Conservation (phyloP, 768 basidiomycete species). For the Suillus americanus region DNA sequence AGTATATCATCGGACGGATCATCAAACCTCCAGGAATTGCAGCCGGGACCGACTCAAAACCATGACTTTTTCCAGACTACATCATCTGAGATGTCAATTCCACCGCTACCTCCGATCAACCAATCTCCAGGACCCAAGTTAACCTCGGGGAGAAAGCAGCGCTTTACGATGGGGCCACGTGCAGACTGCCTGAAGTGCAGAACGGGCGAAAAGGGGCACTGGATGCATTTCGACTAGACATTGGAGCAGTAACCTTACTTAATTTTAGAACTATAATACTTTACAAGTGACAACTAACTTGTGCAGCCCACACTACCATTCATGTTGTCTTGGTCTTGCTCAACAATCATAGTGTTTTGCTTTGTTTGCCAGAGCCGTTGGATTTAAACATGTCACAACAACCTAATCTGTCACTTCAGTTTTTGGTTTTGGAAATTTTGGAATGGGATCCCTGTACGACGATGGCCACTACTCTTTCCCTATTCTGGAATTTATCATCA, state of each 20-base stretch:
- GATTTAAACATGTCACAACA: constrained; percentile 29
- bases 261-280: not conserved
- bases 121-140: not conserved
- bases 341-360: not conserved
- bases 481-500: constrained; percentile 94
- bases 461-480: constrained; percentile 86
- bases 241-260: not conserved
- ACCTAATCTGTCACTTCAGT: constrained; percentile 15
- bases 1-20: constrained; percentile 24
- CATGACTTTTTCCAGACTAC: not conserved
- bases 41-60: not conserved
- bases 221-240: constrained; percentile 58
- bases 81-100: not conserved
- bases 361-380: not conserved
- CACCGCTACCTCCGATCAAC: not conserved
- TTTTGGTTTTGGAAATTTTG: constrained; percentile 8
- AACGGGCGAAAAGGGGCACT: constrained; percentile 68
- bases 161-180: constrained; percentile 71
- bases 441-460: not conserved
- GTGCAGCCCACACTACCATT: not conserved
- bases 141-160: constrained; percentile 36
- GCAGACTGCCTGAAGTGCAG: constrained; percentile 68
- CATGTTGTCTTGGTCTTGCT: not conserved
- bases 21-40: constrained; percentile 13
- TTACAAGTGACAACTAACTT: not conserved